Evolutionary conservation across 2,329 filamentous ascomycete species (phyloP).

Genomic region (Monosporascus cannonballus): DNA sequence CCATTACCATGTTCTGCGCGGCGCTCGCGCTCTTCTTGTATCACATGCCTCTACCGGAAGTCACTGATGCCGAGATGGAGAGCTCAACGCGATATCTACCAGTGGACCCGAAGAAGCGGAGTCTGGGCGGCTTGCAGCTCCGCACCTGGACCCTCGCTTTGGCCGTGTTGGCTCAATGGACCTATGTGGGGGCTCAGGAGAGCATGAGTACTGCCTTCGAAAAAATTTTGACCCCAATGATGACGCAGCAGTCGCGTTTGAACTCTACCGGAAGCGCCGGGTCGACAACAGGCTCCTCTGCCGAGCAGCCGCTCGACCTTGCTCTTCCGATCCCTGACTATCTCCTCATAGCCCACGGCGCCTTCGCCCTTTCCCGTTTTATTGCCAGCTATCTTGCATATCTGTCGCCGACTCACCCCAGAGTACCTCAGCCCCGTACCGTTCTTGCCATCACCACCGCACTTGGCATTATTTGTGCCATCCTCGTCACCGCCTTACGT

Average conservation of each 20-base stretch:
- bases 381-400: slow-evolving; percentile 59
- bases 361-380: slow-evolving; percentile 71
- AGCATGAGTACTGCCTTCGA: slow-evolving; percentile 56
- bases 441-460: slow-evolving; percentile 58
- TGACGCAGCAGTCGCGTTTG: slow-evolving; percentile 9
- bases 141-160: slow-evolving; percentile 57
- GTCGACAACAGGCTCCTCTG: slow-evolving; percentile 35
- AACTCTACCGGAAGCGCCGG: slow-evolving; percentile 16
- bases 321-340: slow-evolving; percentile 55
- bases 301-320: slow-evolving; percentile 37
- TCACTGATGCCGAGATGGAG: slow-evolving; percentile 50
- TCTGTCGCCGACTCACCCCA: slow-evolving; percentile 38
- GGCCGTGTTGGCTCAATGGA: slow-evolving; percentile 71
- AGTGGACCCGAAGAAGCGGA: slow-evolving; percentile 43
- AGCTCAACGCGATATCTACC: slow-evolving; percentile 40
- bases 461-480: slow-evolving; percentile 52
- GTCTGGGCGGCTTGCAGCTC: slow-evolving; percentile 44
- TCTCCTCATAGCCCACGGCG: slow-evolving; percentile 64
- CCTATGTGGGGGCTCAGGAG: slow-evolving; percentile 71
- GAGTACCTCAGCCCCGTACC: slow-evolving; percentile 60
- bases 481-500: slow-evolving; percentile 41
- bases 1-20: slow-evolving; percentile 69
- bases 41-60: slow-evolving; percentile 60
- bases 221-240: slow-evolving; percentile 36
- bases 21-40: slow-evolving; percentile 63